Base-by-base conservation (phyloP, 345 rosid species). In the Xanthoceras sorbifolium region DNA sequence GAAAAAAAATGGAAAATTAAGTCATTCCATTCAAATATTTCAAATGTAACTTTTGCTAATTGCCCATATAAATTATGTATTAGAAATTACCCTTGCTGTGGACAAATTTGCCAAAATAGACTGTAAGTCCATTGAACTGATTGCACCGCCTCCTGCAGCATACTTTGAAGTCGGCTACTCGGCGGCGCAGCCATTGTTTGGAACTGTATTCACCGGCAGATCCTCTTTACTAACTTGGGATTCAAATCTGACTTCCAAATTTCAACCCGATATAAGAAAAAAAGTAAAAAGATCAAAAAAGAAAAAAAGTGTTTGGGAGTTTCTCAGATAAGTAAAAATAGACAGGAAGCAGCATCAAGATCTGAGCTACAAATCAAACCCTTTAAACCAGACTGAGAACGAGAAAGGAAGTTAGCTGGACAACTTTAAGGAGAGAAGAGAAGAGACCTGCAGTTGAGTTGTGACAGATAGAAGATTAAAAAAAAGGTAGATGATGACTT, bases 121-220 rank as follows among this genome's bases (percentile, higher is more conserved):
- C 97, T 85, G 78, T 97, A 97, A 62, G 97, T 94, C 99, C 99
- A 97, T 9, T 87, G 89, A 79, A 94, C 93, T 7, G 98, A 94
- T 85, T 94, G 94, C 80, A 97, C 97, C 54, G 92, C 92, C 28
- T 86, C 86, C 85, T 97, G 96, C 61, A 97, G 81, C 84, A 90
- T 84, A 76, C 36, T 86, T 78, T 91, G 97, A 29, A 94, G 83
- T 77, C 87, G 89, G 77, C 78, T 86, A 77, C 86, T 81, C 8
- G 86, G 88, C 66, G 85, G 89, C 18, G 79, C 86, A n/a, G 85
- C 88, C 90, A 88, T 89, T 76, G 29, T 71, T 12, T 0, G 50
- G 34, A 18, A 28, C 70, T 1, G 25, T 60, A 17, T 64, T 52
- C 67, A 34, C 65, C 46, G n/a, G 25, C 68, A 68, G 4, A 67